Base-by-base conservation (phyloP, 768 basidiomycete species). In the Tylopilus sp. region DNA sequence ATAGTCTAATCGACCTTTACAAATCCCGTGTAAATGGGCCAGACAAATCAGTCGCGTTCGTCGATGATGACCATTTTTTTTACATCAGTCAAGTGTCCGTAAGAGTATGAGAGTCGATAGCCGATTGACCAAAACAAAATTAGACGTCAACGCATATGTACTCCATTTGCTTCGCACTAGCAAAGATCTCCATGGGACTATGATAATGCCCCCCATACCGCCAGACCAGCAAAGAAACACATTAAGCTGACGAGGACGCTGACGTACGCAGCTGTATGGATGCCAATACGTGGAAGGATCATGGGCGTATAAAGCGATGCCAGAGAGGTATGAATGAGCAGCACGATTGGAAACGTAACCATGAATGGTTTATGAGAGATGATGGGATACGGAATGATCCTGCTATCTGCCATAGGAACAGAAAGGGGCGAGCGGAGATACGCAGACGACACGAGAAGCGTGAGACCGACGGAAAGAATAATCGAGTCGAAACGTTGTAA, bases 401-500 rank as follows among this genome's bases (percentile, higher is more conserved):
- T 50, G 50, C 54, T 47, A 46, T 61, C 64, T 21, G 52, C 50
- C 28, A 45, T 45, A 45, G 61, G 63, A 47, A 68, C 59, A 11
- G 77, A 76, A 25, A 83, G 63, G 1, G 82, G 68, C 2, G 82
- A 80, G 48, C 76, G 76, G 57, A 87, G 78, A 63, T 86, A 86
- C 24, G 81, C 77, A 25, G 81, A 77, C 12, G 84, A 78, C 34
- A 87, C 57, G 28, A 70, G 62, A 26, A 70, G 69, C 34, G 77
- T 83, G 43, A 84, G 73, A 10, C 88, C 89, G 17, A 91, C 64
- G 13, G 86, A 81, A 49, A 89, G 78, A 8, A 92, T 66, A 54
- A 91, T 78, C 6, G 85, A 78, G 66, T 89, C 89, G 54, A 90
- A 71, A 49, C 89, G 81, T 64, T 90, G 87, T 48, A 93, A 74